Evolutionary conservation across 2,329 filamentous ascomycete species (phyloP), one percentile per base, ranked within the genome.

Genomic region (Cladophialophora immunda): DNA sequence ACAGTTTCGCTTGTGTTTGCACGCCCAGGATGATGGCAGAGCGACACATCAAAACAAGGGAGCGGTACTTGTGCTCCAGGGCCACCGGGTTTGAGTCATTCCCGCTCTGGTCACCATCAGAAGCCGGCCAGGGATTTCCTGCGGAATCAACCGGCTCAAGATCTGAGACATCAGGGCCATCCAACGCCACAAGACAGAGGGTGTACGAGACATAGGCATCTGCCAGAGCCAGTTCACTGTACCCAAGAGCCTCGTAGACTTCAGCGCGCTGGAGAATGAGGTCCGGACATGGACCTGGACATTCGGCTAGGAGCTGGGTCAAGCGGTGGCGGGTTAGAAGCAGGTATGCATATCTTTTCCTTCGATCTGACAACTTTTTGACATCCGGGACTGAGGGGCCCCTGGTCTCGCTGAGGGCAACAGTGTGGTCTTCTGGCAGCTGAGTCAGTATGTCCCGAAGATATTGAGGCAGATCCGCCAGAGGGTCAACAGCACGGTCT

Each of bases 141-240:
- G 81, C 80, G 63, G 77, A 72, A 67, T 81, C 75, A 56, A 90
- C 78, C 9, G 85, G 82, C 59, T 87, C 85, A 6, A 93, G 88
- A 75, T 95, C 90, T 74, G 93, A 96, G 78, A 97, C 93, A 72
- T 92, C 94, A 45, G 87, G 86, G 68, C 94, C 91, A 25, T 68
- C 68, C 11, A 63, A 32, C 13, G 55, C 66, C 29, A 67, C 68
- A 30, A 98, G 94, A 17, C 91, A 86, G 55, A 99, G 82, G 3
- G 97, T 86, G n/a, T 98, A 84, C 0, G 94, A 93, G 63, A 91
- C 90, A 77, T 98, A 98, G 4, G 93, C 92, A 82, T 97, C 94
- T 36, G 93, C 92, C 11, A 90, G 90, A 4, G 93, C 93, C 45
- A 99, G 86, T 77, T 99, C 95, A 0, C 93, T 92, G 78, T 97